Base-by-base conservation (phyloP, 2,329 filamentous ascomycete genomes). In the Plenodomus lindquistii region DNA sequence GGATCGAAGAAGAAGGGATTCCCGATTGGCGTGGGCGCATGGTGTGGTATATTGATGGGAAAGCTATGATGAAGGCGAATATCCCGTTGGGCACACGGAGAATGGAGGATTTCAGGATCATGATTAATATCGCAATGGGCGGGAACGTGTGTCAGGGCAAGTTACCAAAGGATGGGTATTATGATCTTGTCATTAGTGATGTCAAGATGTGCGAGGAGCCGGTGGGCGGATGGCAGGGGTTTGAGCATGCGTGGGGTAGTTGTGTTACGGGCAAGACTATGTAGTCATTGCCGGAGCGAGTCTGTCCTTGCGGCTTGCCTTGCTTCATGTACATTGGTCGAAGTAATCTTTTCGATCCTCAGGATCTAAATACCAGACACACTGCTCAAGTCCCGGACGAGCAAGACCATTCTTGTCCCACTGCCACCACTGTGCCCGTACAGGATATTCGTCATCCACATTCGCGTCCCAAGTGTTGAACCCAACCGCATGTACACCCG, bases 81-180 rank as follows among this genome's bases (percentile, higher is more conserved):
- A 79, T 83, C 19, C 82, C 82, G 0, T 56, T 62, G 1, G 81
- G 81, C 0, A 83, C 79, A 2, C 70, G 82, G 11, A 74, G 77
- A 5, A 75, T 85, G 67, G 76, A 79, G 46, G 82, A 85, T 20
- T 84, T 78, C 69, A 77, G 76, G 16, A 69, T 85, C 8, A 66
- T 85, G 50, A 74, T 85, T 16, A 85, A 85, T 48, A 74, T 85
- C n/a, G 82, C 82, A 1, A 84, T 85, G 79, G 82, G 82, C 0
- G 82, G 82, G 0, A 83, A 81, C 49, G 82, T 85, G 4, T 84
- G 81, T 54, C 67, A 75, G 15, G 81, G 80, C 0, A 76, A 75
- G 59, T 67, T 73, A 13, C 82, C 82, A 0, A 65, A 58, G 0
- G 77, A 84, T 54, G 82, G 82, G 0, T 66, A 71, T 18, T 85